Conservation (phyloP, 139 green algal species). For the Chlorella sorokiniana region DNA sequence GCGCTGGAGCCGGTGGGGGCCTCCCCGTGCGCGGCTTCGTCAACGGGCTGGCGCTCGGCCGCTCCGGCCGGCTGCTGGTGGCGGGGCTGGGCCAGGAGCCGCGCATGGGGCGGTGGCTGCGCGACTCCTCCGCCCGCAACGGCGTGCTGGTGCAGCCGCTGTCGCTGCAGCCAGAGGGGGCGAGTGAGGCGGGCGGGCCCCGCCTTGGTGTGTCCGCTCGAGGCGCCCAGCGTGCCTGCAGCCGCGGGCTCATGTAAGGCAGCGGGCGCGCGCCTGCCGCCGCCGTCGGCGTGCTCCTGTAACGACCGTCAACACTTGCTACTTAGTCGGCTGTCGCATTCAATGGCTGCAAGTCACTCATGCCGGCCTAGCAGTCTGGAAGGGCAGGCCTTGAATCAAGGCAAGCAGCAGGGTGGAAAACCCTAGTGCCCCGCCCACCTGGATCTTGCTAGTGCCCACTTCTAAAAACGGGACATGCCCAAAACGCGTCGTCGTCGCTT, state of each 20-base stretch:
- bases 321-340: too few species aligned
- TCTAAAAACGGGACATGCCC: neutral
- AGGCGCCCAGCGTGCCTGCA: too few species aligned
- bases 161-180: slow-evolving; percentile 17
- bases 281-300: too few species aligned
- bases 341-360: too few species aligned
- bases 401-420: neutral
- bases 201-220: too few species aligned
- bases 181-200: neutral
- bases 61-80: slow-evolving; percentile 75
- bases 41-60: slow-evolving; percentile 83
- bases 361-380: too few species aligned
- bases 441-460: too few species aligned
- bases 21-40: slow-evolving; percentile 88
- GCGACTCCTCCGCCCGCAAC: slow-evolving; percentile 74
- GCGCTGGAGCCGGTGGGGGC: slow-evolving; percentile 55
- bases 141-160: slow-evolving; percentile 85
- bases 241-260: too few species aligned
- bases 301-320: too few species aligned
- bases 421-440: neutral
- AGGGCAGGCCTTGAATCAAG: too few species aligned
- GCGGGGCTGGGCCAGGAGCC: slow-evolving; percentile 93
- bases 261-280: too few species aligned
- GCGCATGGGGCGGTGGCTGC: slow-evolving; percentile 87
- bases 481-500: too few species aligned